These are phyloP conservation scores for Penicillium ochrochloron DNA, from an alignment of 495 filamentous ascomycete species.

Conservation along the genomic window DNA sequence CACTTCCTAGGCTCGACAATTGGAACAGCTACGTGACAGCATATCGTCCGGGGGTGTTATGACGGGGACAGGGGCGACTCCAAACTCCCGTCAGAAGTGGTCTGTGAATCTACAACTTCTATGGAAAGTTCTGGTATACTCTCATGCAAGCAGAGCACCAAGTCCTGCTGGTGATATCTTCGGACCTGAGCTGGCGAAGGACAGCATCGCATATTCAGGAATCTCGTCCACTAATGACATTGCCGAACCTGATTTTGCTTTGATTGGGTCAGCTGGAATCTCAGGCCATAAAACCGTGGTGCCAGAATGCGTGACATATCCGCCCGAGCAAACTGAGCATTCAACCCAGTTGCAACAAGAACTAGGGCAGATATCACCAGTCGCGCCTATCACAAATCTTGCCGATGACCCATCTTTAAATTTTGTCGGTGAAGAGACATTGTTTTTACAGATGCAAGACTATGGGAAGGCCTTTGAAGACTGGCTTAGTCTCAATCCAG, in stretches of 20 bases:
- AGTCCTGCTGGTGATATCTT: slow-evolving; percentile 29
- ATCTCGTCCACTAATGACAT: slow-evolving; percentile 19
- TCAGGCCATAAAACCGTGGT: slow-evolving; percentile 42
- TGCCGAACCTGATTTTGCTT: slow-evolving; percentile 36
- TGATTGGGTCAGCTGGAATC: slow-evolving; percentile 43
- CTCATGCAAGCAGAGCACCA: slow-evolving; percentile 32
- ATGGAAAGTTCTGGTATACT: slow-evolving; percentile 39
- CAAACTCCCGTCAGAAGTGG: slow-evolving; percentile 27
- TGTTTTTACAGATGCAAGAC: slow-evolving; percentile 38
- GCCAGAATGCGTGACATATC: slow-evolving; percentile 38
- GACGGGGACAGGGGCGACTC: slow-evolving; percentile 4
- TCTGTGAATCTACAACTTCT: slow-evolving; percentile 36
- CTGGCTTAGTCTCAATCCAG: slow-evolving; percentile 36
- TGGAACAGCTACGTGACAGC: slow-evolving; percentile 37
- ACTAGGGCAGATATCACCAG: slow-evolving; percentile 10
- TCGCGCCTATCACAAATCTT: slow-evolving; percentile 21
- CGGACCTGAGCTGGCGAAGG: slow-evolving; percentile 31
- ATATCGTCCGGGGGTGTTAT: slow-evolving; percentile 30
- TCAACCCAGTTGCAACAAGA: slow-evolving; percentile 16
- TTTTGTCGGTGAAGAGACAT: slow-evolving; percentile 25
- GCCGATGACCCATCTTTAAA: slow-evolving; percentile 26
- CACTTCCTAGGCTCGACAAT: slow-evolving; percentile 23
- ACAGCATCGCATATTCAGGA: slow-evolving; percentile 18
- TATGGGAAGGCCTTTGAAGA: slow-evolving; percentile 42
- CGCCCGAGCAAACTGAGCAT: slow-evolving; percentile 36